Conservation (phyloP, 169 alveolate species). For the Eimeria falciformis region DNA sequence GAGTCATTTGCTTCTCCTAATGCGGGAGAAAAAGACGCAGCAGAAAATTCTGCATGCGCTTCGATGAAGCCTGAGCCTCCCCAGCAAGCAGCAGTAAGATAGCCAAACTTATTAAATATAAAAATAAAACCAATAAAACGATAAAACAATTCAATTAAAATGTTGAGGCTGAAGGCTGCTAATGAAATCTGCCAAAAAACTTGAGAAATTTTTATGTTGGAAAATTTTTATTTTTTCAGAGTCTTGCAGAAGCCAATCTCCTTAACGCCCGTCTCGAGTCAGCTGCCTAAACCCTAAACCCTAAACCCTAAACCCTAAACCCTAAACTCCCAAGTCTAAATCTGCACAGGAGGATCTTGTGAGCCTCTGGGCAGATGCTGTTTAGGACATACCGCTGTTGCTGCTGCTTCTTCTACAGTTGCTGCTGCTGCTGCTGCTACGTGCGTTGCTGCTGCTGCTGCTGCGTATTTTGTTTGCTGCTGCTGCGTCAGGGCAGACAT, state of each 20-base stretch:
- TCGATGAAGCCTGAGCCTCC: too few relatives aligned
- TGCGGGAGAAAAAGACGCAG: too few relatives aligned
- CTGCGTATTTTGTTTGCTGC: not conserved
- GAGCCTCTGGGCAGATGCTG: not conserved
- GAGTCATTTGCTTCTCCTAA: too few relatives aligned
- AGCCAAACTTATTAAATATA: too few relatives aligned
- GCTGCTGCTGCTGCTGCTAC: not conserved
- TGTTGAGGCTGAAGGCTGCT: too few relatives aligned
- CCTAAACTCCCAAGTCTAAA: not conserved
- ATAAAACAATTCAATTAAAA: too few relatives aligned
- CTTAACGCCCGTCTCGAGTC: conserved; percentile 40
- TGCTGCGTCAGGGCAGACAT: conserved; percentile 22
- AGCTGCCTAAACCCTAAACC: not conserved
- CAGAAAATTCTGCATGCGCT: too few relatives aligned
- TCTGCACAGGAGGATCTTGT: not conserved
- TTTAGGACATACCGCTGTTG: not conserved
- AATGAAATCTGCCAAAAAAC: too few relatives aligned
- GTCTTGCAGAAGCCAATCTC: conserved; percentile 38
- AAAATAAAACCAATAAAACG: too few relatives aligned
- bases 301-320: not conserved
- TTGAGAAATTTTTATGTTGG: too few relatives aligned
- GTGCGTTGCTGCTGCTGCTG: not conserved
- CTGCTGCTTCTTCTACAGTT: not conserved
- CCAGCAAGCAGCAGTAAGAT: too few relatives aligned
- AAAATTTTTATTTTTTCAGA: not conserved